Conservation (phyloP, 2,329 filamentous ascomycete genomes). For the Phialophora expanda region DNA sequence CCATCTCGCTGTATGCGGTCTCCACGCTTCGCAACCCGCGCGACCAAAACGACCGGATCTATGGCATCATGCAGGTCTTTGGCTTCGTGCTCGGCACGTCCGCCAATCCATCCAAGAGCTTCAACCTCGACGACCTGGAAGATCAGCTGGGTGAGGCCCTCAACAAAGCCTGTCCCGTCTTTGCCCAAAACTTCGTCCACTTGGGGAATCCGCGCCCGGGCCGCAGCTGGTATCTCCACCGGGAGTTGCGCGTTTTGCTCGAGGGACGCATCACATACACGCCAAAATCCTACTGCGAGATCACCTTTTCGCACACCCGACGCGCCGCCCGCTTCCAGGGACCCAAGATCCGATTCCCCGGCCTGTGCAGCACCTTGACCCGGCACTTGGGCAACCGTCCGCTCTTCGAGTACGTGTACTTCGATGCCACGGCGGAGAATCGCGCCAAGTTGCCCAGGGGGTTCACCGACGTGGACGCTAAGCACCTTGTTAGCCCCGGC, state of each 20-base stretch:
- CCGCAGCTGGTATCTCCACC: not conserved
- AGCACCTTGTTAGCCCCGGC: not conserved
- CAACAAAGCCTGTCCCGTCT: not conserved
- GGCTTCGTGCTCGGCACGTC: not conserved
- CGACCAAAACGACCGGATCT: not conserved
- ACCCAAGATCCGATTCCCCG: not conserved
- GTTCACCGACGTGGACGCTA: not conserved
- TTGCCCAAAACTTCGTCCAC: not conserved
- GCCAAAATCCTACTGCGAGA: not conserved
- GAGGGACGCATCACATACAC: constrained; percentile 1
- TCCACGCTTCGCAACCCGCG: not conserved
- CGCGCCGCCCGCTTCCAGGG: not conserved
- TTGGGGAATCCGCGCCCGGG: not conserved
- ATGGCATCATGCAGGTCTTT: constrained; percentile 3
- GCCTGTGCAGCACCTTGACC: not conserved
- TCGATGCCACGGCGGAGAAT: not conserved
- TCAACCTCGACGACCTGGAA: not conserved
- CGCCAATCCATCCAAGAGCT: not conserved
- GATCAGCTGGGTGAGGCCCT: not conserved
- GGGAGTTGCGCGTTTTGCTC: not conserved
- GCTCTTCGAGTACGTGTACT: not conserved
- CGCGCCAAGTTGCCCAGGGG: not conserved
- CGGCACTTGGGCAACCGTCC: not conserved
- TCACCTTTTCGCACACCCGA: not conserved
- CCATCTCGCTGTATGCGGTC: not conserved